Base-by-base conservation (phyloP, 148 eudicot species). In the Rhododendron ovatum region DNA sequence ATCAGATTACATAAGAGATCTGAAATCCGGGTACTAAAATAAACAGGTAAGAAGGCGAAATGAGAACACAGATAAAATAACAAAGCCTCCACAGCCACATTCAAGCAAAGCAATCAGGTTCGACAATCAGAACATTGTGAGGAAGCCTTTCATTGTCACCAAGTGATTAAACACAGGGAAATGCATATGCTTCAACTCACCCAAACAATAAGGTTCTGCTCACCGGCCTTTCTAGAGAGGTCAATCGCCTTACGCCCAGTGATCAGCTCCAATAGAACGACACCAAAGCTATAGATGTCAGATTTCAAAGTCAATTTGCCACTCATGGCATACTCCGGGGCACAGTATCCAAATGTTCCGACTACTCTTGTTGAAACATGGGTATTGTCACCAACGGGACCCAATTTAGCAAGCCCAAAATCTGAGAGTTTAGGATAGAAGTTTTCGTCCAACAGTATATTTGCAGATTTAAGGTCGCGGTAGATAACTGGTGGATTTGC, bases 401-500 rank as follows among this genome's bases (percentile, higher is more conserved):
- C 98, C 18, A 95, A 91, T 84, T 96, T 96, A 84, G 99, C 98
- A 78, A 96, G 94, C 30, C 98, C 98, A 80, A 96, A 96, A 89
- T 96, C 98, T 0, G 98, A 96, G 48, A 95, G 93, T 88, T 92
- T 95, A 18, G 95, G 93, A 61, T 92, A 92, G 85, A 91, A 96
- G 3, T 93, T 91, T 18, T 89, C 85, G 59, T 95, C 98, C 90
- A 96, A 85, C 84, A 95, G 86, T 82, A 96, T 96, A 86, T 96
- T 96, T 59, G 98, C 95, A 35, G 98, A 94, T 86, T 96, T 96
- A 73, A 96, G 84, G 86, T 96, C 99, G 12, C 99, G 95, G 80
- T 95, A 96, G n/a, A 95, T 96, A 71, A 96, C 99, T 3, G 99
- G 97, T 80, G 98, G 97, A 69, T 92, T 92, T 57, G 99, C 98